These are phyloP conservation scores for Phytophthora sansomeana DNA, from an alignment of 352 stramenopile species.

Conservation along the genomic window DNA sequence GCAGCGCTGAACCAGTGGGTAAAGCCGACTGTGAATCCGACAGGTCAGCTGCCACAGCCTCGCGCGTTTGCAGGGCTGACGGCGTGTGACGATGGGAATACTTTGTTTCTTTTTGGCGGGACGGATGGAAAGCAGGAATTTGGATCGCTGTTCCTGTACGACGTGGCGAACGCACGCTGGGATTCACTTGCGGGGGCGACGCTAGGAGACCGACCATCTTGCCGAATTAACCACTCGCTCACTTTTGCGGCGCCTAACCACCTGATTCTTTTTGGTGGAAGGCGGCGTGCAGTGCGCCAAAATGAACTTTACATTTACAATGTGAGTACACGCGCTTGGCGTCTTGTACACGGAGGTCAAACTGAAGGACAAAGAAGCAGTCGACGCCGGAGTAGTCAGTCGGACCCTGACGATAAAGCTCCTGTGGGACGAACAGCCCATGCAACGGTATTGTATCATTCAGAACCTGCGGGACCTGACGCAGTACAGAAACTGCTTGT, in stretches of 20 bases:
- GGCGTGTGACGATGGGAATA: conserved; percentile 48
- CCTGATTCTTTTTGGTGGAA: conserved; percentile 69
- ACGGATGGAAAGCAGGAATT: conserved; percentile 65
- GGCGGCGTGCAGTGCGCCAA: conserved; percentile 49
- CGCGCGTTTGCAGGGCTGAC: conserved; percentile 64
- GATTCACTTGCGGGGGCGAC: conserved; percentile 50
- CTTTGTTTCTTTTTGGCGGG: conserved; percentile 75
- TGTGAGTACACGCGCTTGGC: conserved; percentile 42
- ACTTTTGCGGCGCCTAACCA: conserved; percentile 56
- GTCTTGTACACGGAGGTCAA: conserved; percentile 24
- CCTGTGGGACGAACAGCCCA: conserved; percentile 56
- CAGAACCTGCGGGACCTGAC: conserved; percentile 23
- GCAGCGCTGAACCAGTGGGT: conserved; percentile 66
- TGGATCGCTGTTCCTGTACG: conserved; percentile 65
- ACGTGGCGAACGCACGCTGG: conserved; percentile 59
- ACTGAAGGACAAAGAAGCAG: conserved; percentile 8
- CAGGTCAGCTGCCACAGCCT: conserved; percentile 46
- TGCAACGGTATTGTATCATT: conserved; percentile 45
- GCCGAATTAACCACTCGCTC: conserved; percentile 71
- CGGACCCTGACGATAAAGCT: conserved; percentile 8
- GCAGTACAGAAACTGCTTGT: conserved; percentile 54
- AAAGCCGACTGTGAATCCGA: conserved; percentile 34
- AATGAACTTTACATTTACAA: conserved; percentile 72
- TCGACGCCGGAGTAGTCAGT: conserved; percentile 7
- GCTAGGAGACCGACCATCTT: conserved; percentile 49